Percentiles rank a stretch among this genome's conserved stretches.
phyloP scores from a whole-genome alignment of 1,139 yeast genomes.

The Zygosaccharomyces sapae region DNA sequence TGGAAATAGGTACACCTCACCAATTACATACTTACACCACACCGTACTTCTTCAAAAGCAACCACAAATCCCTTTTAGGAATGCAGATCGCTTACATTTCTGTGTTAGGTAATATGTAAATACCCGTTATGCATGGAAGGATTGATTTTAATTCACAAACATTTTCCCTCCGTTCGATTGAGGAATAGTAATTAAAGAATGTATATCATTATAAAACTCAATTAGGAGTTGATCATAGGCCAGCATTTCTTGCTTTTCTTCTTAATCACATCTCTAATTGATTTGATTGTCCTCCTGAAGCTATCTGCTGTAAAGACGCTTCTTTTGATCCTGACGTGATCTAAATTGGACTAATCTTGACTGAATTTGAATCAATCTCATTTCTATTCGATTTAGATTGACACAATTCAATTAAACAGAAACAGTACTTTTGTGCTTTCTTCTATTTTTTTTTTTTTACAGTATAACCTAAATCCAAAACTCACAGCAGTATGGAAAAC shows the following conservation, averaged over 20 bases:
- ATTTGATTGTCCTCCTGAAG: too few relatives aligned
- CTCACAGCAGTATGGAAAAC: conserved; percentile 3
- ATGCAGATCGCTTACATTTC: conserved; percentile 8
- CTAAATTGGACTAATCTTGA: too few relatives aligned
- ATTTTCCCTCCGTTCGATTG: neutral
- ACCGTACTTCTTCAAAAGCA: neutral
- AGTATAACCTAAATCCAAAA: neutral
- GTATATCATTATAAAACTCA: neutral
- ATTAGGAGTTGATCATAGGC: neutral
- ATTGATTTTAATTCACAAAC: neutral
- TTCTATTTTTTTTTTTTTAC: neutral
- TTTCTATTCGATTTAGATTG: too few relatives aligned
- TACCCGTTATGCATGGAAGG: conserved; percentile 6
- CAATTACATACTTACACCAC: neutral
- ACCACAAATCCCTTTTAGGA: conserved; percentile 1
- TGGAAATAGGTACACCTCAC: too few relatives aligned
- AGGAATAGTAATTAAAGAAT: neutral
- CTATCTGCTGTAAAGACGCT: too few relatives aligned
- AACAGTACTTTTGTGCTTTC: too few relatives aligned
- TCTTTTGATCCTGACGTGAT: too few relatives aligned
- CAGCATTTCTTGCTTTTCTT: too few relatives aligned
- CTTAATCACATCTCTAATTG: too few relatives aligned
- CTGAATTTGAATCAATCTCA: too few relatives aligned
- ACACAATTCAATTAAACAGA: too few relatives aligned
- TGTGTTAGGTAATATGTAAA: conserved; percentile 16